Conservation (phyloP, 2,329 filamentous ascomycete species). For the Colletotrichum neosansevieriae region DNA sequence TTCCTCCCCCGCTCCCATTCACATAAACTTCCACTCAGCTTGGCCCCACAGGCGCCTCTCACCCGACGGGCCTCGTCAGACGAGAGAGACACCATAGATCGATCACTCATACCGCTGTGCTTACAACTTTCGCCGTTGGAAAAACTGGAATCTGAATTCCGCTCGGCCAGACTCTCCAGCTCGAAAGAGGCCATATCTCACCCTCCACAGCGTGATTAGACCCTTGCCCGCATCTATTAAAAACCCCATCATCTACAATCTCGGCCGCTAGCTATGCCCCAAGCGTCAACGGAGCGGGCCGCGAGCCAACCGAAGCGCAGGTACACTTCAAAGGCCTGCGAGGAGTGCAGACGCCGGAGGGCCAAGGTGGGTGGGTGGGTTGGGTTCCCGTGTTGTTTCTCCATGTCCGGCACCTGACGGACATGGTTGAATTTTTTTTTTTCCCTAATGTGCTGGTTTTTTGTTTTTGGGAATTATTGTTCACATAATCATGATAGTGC, state of each 20-base stretch:
- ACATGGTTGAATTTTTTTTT: neutral
- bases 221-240: slow-evolving; percentile 13
- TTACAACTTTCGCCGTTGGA: neutral
- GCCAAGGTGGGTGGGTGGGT: slow-evolving; percentile 48
- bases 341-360: slow-evolving; percentile 52
- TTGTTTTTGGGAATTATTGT: too few species aligned
- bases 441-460: too few species aligned
- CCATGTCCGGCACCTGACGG: neutral
- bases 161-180: neutral
- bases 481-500: slow-evolving; percentile 44
- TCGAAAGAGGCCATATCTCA: neutral
- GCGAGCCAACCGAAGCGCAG: slow-evolving; percentile 38
- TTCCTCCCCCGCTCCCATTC: slow-evolving; percentile 21
- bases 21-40: slow-evolving; percentile 17
- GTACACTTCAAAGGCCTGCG: slow-evolving; percentile 48
- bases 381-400: neutral
- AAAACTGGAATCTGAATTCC: slow-evolving; percentile 1
- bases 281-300: slow-evolving; percentile 30
- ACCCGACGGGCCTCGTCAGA: neutral
- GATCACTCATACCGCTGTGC: neutral
- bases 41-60: slow-evolving; percentile 15
- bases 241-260: neutral
- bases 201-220: neutral
- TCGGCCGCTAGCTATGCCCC: slow-evolving; percentile 26
- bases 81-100: neutral